Conservation (phyloP, 345 rosid species). For the Passiflora organensis region DNA sequence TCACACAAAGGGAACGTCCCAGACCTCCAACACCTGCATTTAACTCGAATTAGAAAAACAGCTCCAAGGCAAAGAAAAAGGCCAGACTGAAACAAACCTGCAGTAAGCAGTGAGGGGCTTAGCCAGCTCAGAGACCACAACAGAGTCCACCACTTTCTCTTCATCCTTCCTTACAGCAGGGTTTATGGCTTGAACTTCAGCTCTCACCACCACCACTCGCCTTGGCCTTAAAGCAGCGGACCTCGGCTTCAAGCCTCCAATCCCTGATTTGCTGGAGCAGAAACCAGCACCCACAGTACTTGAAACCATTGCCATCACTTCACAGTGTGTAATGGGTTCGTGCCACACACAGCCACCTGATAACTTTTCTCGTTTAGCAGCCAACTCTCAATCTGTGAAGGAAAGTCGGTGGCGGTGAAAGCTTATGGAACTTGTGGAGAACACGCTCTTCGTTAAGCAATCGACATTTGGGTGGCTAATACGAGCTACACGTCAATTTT, state of each 20-base stretch:
- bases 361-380: not conserved
- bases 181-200: constrained; percentile 62
- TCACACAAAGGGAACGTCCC: constrained; percentile 87
- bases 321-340: no score
- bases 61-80: not conserved
- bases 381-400: not conserved
- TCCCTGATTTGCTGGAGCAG: constrained; percentile 23
- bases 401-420: not conserved
- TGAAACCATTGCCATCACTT: constrained; percentile 15
- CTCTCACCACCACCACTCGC: constrained; percentile 51
- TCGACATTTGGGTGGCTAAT: not conserved
- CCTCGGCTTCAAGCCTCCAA: constrained; percentile 11
- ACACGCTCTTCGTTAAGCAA: constrained; percentile 29
- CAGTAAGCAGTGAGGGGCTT: constrained; percentile 81
- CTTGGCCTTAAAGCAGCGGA: constrained; percentile 20
- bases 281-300: constrained; percentile 19
- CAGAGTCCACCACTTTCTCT: constrained; percentile 80
- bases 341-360: not conserved
- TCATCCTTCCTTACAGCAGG: constrained; percentile 77
- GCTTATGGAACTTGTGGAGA: constrained; percentile 44
- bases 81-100: constrained; percentile 40
- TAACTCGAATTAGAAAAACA: not conserved
- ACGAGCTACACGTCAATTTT: not conserved
- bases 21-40: constrained; percentile 82
- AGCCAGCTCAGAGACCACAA: constrained; percentile 64